These are phyloP conservation scores for Beverwykella pulmonaria DNA, from an alignment of 495 filamentous ascomycete species.

Conservation along the genomic window DNA sequence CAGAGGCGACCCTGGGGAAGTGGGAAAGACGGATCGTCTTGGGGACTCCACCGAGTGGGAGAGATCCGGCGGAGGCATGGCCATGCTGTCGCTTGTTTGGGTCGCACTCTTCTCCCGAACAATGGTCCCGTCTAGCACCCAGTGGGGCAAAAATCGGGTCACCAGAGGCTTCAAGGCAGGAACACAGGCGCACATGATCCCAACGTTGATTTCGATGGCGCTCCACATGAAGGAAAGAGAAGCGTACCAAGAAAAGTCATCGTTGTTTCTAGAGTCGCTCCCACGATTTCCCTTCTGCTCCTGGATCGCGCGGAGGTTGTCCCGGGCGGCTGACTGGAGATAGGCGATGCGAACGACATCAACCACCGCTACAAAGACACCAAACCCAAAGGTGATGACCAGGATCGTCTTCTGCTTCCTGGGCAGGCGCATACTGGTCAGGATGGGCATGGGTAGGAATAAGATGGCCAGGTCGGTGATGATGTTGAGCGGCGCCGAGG, in stretches of 20 bases:
- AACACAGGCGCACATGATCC: slow-evolving; percentile 84
- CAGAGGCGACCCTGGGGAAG: slow-evolving; percentile 4
- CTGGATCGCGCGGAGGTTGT: slow-evolving; percentile 18
- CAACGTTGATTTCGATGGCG: slow-evolving; percentile 84
- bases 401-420: slow-evolving; percentile 82
- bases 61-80: not conserved
- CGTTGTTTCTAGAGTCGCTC: slow-evolving; percentile 30
- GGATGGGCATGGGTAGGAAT: slow-evolving; percentile 81
- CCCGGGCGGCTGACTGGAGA: slow-evolving; percentile 67
- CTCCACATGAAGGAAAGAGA: slow-evolving; percentile 91
- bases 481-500: slow-evolving; percentile 80
- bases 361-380: slow-evolving; percentile 82
- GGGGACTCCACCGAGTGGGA: not conserved
- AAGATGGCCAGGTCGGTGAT: slow-evolving; percentile 82
- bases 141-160: slow-evolving; percentile 69
- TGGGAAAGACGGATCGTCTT: not conserved
- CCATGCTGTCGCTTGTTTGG: slow-evolving; percentile 21
- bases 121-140: slow-evolving; percentile 56
- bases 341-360: slow-evolving; percentile 90
- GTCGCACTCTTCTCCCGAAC: slow-evolving; percentile 18
- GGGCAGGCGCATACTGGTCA: slow-evolving; percentile 82
- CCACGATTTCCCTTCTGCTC: slow-evolving; percentile 21
- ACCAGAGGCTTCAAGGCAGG: slow-evolving; percentile 87
- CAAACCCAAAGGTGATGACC: slow-evolving; percentile 77
- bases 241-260: slow-evolving; percentile 72